A percentile compares a stretch with the other conserved stretches of the same genome.
These are phyloP conservation scores for Dioscorea zingiberensis DNA, from an alignment of 106 monocot genomes.

Conservation along the genomic window DNA sequence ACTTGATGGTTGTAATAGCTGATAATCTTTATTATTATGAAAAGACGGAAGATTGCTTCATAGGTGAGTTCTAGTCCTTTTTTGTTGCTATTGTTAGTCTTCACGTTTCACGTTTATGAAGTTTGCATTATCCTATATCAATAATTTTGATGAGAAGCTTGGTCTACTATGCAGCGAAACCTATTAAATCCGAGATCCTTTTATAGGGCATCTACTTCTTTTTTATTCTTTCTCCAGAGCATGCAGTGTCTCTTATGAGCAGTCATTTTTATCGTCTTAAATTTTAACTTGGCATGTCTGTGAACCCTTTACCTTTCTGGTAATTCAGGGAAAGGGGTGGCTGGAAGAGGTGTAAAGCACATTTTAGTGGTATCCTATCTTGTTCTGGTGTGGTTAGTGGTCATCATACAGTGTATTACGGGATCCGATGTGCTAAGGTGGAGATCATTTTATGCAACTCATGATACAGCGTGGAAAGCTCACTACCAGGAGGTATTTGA, in stretches of 20 bases:
- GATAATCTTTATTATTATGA: slow-evolving; percentile 43
- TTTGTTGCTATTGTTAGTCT: not conserved
- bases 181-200: not conserved
- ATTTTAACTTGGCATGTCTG: not conserved
- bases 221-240: not conserved
- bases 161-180: not conserved
- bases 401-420: slow-evolving; percentile 68
- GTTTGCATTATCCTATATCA: not conserved
- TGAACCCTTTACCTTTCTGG: not conserved
- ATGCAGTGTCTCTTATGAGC: not conserved
- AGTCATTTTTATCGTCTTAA: not conserved
- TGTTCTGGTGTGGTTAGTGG: slow-evolving; percentile 61
- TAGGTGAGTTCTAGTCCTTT: slow-evolving; percentile 29
- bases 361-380: slow-evolving; percentile 49
- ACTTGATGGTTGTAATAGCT: slow-evolving; percentile 39
- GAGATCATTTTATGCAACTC: slow-evolving; percentile 93
- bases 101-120: not conserved
- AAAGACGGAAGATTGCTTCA: slow-evolving; percentile 38
- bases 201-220: not conserved
- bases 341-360: slow-evolving; percentile 29
- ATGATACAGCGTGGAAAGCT: slow-evolving; percentile 95
- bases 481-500: slow-evolving; percentile 97
- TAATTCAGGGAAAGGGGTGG: slow-evolving; percentile 49
- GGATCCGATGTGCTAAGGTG: slow-evolving; percentile 88
- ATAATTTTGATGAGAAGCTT: not conserved